Base-by-base conservation (phyloP, 371 early-diverging fungal species). In the Mucor sp. region DNA sequence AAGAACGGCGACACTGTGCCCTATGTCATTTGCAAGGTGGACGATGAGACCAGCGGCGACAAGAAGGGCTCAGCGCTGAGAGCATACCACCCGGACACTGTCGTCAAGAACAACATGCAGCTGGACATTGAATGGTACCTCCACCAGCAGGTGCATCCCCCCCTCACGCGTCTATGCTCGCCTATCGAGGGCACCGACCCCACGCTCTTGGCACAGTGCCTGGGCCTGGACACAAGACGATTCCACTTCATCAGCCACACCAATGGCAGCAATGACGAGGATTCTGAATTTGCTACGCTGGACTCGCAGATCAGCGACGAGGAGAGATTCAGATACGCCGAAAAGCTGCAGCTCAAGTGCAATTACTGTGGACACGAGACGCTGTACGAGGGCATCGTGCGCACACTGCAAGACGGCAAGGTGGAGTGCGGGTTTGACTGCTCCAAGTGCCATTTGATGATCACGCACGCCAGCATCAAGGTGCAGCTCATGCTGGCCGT, bases 51-150 rank as follows among this genome's bases (percentile, higher is more conserved):
- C 0, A 66, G 62, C 28, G 74, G 80, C 0, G 61, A 78, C n/a
- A 83, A 76, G 60, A 67, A 65, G 30, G 85, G 87, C 11, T 86
- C 88, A 70, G 92, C 94, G 0, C 88, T 90, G 39, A 84, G 94
- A 28, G 98, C 97, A 0, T 93, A 87, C 64, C 96, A 97, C 66
- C 96, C 96, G 0, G 94, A 95, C 50, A 99, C 98, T 50, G 77
- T 97, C n/a, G 70, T 69, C 19, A 85, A 82, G 21, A 76, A 85
- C 0, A 80, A 76, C 6, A 83, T 93, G 58, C 79, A 79, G 41
- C 79, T 93, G 28, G 93, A 99, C 76, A 86, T 84, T 70, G 95
- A 98, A 39, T 99, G 98, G 93, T 99, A 99, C 74, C 80, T 99
- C 39, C 84, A 89, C 63, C 94, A 94, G 63, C 99, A 99, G 78